Evolutionary conservation across 2,329 filamentous ascomycete genomes (phyloP), one percentile per base, ranked within the genome.

Genomic region (Stemphylium lycopersici): DNA sequence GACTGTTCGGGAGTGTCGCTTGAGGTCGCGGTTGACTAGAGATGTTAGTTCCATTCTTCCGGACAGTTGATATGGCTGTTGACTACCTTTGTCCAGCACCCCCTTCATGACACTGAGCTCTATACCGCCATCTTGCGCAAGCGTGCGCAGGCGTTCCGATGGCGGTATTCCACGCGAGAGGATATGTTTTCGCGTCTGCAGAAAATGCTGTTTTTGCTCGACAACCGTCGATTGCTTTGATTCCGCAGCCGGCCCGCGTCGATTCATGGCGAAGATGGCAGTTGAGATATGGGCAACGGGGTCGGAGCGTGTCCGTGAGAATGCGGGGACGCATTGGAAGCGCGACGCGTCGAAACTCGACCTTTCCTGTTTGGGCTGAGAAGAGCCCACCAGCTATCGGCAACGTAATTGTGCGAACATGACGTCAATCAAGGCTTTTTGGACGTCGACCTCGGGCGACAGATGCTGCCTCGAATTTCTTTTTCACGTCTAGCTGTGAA

Each of bases 1-100:
- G 4, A 86, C 85, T 50, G 86, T 82, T 32, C 83, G 84, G 26
- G 82, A 82, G 70, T 91, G 89, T 62, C 88, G 85, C 60, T 83
- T 82, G 12, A 90, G 75, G 13, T 80, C 76, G 55, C 86, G 82
- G 68, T 90, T 89, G 11, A 90, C 82, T 83, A 15, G 10, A n/a
- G 20, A 5, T 37, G n/a, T 60, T 18, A 59, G 38, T 32, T 7
- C n/a, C n/a, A n/a, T 2, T 11, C 4, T 2, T 24, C 2, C 2
- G 4, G 3, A 3, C 32, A n/a, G 6, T 18, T 38, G 5, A 11
- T 8, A 8, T 29, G 26, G 29, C 11, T 12, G 4, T 15, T 12
- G 2, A 34, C 16, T 55, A 83, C 81, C 77, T 76, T 83, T 83
- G 51, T 79, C 74, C 45, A 84, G 55, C 24, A 78, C 80, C 67